Evolutionary conservation across 805 yeast genomes (phyloP), one percentile per base, ranked within the genome.

Genomic region (Candida jianshihensis): DNA sequence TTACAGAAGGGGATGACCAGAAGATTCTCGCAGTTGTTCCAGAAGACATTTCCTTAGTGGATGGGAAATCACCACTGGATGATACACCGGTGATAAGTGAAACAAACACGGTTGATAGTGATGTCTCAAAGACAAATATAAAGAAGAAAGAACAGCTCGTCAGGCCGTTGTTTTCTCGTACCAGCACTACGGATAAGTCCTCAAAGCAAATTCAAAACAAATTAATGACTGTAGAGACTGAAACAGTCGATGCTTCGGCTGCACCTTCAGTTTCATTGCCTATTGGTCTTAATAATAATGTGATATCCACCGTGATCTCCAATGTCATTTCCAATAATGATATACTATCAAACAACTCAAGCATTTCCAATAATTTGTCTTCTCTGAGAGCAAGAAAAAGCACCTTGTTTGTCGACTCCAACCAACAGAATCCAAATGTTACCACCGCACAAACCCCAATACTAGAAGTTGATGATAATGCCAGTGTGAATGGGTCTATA

Each of bases 151-250:
- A 51, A 33, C 54, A 51, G 4, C 22, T 40, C 3, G 44, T 43
- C 14, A 48, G 52, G 22, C 56, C 57, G 0, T 26, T 48, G 12
- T 53, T 47, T 15, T 43, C 57, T 3, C 45, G 56, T 24, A 33
- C 54, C 3, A 46, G 40, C 13, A 50, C 56, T 0, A 43, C 47
- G 2, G 57, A 53, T 17, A 50, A 51, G 25, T 30, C 33, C 4
- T 4, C 43, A 1, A 38, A 43, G 14, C 37, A 31, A 4, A 35
- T 36, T n/a, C 37, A 35, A 4, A 48, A 51, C 18, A 57, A 59
- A 33, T 53, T 60, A 17, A 66, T 73, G 66, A 71, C 72, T 20
- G 83, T 77, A 21, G 83, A 76, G 46, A 73, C 80, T 0, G 83
- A 77, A 47, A 74, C 80, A 0, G 80, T 77, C 14, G 70, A 75